Conservation (phyloP, 441 rosid genomes). For the Capsella rubella region DNA sequence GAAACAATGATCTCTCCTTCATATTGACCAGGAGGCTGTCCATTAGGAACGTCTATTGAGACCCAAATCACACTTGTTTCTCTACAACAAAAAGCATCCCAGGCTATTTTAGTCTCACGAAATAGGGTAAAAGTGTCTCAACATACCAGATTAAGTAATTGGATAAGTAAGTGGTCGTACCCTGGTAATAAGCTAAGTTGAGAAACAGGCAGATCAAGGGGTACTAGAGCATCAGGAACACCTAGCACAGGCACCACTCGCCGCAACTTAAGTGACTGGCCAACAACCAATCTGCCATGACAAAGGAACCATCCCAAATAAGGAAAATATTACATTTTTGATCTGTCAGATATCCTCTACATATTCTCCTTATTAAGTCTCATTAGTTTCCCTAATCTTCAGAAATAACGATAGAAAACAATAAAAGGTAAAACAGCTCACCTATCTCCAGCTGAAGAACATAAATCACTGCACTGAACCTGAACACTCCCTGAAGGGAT, state of each 20-base stretch:
- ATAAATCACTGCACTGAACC: constrained; percentile 86
- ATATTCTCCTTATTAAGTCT: not conserved
- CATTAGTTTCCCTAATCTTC: not conserved
- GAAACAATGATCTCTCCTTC: constrained; percentile 86
- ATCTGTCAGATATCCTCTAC: not conserved
- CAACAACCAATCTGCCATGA: constrained; percentile 72
- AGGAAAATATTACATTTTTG: not conserved
- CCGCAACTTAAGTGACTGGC: constrained; percentile 73
- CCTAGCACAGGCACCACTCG: constrained; percentile 86
- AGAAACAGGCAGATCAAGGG: constrained; percentile 77
- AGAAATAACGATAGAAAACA: not conserved
- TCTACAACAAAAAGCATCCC: constrained; percentile 53
- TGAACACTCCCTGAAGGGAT: constrained; percentile 75
- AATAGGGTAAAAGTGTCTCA: constrained; percentile 30
- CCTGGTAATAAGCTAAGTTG: constrained; percentile 86
- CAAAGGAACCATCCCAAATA: constrained; percentile 31
- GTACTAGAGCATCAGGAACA: constrained; percentile 97
- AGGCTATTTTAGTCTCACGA: constrained; percentile 42
- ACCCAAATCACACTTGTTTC: constrained; percentile 91
- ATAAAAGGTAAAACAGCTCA: constrained; percentile 47
- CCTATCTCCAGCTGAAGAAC: constrained; percentile 84
- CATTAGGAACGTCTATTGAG: constrained; percentile 88
- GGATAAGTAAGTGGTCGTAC: constrained; percentile 51
- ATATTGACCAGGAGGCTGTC: constrained; percentile 87
- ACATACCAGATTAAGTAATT: constrained; percentile 25